Conservation (phyloP, 129 eudicot species). For the Escallonia rubra region DNA sequence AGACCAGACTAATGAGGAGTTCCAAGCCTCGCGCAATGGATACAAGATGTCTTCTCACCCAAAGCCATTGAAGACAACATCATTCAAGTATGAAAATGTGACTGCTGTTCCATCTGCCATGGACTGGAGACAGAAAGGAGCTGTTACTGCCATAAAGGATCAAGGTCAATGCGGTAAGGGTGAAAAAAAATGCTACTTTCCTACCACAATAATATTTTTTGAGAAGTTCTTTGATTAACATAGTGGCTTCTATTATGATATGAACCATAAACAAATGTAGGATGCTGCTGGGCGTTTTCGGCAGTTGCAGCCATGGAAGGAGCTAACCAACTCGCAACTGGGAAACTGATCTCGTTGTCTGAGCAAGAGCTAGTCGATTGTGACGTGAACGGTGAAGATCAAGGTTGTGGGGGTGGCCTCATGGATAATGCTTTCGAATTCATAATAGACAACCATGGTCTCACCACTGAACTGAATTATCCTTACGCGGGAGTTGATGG, state of each 20-base stretch:
- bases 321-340: conserved; percentile 63
- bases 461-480: conserved; percentile 55
- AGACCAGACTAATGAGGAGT: conserved; percentile 7
- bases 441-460: conserved; percentile 52
- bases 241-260: too few relatives aligned
- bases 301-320: conserved; percentile 76
- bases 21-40: neutral
- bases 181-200: too few relatives aligned
- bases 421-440: conserved; percentile 70
- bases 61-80: too few relatives aligned
- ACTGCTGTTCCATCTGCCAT: conserved; percentile 5
- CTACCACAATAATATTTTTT: too few relatives aligned
- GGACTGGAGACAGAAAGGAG: conserved; percentile 26
- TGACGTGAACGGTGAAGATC: conserved; percentile 36
- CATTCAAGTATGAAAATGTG: conserved; percentile 15
- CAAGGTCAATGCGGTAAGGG: conserved; percentile 23
- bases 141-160: conserved; percentile 24
- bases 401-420: conserved; percentile 74
- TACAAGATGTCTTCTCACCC: too few relatives aligned
- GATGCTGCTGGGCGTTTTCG: conserved; percentile 91
- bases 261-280: conserved; percentile 12
- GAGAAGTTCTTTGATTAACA: too few relatives aligned
- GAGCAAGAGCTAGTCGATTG: conserved; percentile 90
- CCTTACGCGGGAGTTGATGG: conserved; percentile 65
- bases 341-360: conserved; percentile 51